A percentile compares a stretch with the other conserved stretches of the same genome.
These are phyloP conservation scores for Akanthomyces muscarius DNA, from an alignment of 2,329 filamentous ascomycete species.

Conservation along the genomic window DNA sequence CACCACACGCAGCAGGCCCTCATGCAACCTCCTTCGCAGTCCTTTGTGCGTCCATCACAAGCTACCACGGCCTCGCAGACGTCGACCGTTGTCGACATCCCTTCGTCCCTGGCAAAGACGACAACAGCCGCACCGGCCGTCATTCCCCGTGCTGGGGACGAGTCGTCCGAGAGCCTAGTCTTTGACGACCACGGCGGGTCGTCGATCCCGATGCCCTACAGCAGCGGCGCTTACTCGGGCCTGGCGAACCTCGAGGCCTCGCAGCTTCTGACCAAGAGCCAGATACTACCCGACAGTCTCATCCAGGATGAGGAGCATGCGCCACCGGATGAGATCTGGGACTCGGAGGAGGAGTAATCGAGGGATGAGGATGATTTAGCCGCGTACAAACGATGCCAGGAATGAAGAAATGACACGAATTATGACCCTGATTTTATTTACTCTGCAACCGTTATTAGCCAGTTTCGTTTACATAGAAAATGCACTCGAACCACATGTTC, in stretches of 20 bases:
- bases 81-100: slow-evolving; percentile 23
- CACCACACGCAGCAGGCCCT: not conserved
- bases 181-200: slow-evolving; percentile 27
- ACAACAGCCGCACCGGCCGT: not conserved
- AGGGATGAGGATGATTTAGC: not conserved
- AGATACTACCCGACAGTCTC: slow-evolving; percentile 49
- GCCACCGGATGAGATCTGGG: slow-evolving; percentile 24
- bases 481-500: not conserved
- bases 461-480: not conserved
- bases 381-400: not conserved
- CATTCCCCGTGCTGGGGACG: not conserved
- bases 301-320: slow-evolving; percentile 31
- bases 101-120: not conserved
- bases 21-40: too few relatives aligned
- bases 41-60: slow-evolving; percentile 29
- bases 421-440: not conserved
- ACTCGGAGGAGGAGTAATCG: slow-evolving; percentile 31
- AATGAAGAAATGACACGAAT: not conserved
- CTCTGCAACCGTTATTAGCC: not conserved
- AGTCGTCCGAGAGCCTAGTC: slow-evolving; percentile 17
- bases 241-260: slow-evolving; percentile 28
- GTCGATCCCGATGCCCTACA: slow-evolving; percentile 17
- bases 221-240: not conserved
- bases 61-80: slow-evolving; percentile 36
- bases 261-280: slow-evolving; percentile 48